Percentiles rank a stretch among this genome's conserved stretches.
Evolutionary conservation across 2,329 filamentous ascomycete genomes (phyloP).

Genomic region (Davidsoniella neocaledoniae): DNA sequence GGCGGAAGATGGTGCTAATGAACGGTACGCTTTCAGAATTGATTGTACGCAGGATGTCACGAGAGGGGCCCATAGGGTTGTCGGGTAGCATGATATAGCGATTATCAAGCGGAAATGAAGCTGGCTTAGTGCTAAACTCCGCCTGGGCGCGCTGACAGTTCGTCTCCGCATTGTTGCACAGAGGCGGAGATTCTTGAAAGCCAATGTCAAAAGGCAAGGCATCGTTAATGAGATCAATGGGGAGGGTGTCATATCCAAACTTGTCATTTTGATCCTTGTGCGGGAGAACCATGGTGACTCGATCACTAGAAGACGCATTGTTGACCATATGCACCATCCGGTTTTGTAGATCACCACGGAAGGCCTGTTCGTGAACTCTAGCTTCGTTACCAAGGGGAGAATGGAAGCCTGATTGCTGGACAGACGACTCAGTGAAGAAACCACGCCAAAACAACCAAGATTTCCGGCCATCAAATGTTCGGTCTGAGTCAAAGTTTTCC

Average conservation of each 20-base stretch:
- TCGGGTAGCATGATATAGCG: constrained; percentile 60
- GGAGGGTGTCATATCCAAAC: constrained; percentile 4
- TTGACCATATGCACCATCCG: constrained; percentile 55
- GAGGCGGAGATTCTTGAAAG: not conserved
- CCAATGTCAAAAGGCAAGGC: constrained; percentile 27
- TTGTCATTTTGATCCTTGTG: constrained; percentile 21
- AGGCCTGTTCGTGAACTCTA: constrained; percentile 29
- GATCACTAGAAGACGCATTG: constrained; percentile 33
- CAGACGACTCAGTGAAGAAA: constrained; percentile 5
- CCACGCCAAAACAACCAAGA: constrained; percentile 60
- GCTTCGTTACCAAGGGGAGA: constrained; percentile 27
- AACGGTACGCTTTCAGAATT: constrained; percentile 52
- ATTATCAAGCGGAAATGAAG: constrained; percentile 21
- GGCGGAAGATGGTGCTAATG: constrained; percentile 53
- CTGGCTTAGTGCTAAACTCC: constrained; percentile 27
- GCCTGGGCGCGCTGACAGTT: constrained; percentile 31
- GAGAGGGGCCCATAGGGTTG: constrained; percentile 50
- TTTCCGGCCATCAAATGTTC: constrained; percentile 42
- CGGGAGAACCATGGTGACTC: constrained; percentile 41
- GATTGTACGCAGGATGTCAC: constrained; percentile 36
- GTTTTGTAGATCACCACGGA: constrained; percentile 53
- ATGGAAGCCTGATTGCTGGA: not conserved
- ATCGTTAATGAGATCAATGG: constrained; percentile 17
- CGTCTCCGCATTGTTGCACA: constrained; percentile 4
- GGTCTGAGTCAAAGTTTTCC: constrained; percentile 23